These are phyloP conservation scores for Ettlia oleoabundans DNA, from an alignment of 139 green algal species.

Conservation along the genomic window DNA sequence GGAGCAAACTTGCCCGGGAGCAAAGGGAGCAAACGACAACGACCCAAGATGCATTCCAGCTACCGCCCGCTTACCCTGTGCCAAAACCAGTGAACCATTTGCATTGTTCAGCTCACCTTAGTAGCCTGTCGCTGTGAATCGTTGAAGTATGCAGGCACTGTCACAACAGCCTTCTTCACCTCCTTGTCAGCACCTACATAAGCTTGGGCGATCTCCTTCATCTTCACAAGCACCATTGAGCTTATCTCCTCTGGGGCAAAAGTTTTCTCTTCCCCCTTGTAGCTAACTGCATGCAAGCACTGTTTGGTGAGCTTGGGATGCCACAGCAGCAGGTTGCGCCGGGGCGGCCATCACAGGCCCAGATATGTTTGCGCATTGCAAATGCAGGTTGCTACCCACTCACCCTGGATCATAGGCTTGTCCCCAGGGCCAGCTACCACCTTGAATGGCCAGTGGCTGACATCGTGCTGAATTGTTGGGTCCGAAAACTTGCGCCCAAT, in stretches of 20 bases:
- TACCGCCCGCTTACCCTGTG: too few species aligned
- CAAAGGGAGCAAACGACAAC: too few species aligned
- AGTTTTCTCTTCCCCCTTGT: conserved; percentile 94
- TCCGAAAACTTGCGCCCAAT: conserved; percentile 94
- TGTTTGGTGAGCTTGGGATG: too few species aligned
- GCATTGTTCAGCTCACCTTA: conserved; percentile 45
- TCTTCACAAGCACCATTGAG: conserved; percentile 98
- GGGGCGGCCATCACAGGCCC: too few species aligned
- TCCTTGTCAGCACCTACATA: conserved; percentile 77
- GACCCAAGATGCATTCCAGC: too few species aligned
- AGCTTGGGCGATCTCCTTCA: conserved; percentile 94
- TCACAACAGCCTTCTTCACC: conserved; percentile 96
- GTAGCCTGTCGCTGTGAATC: conserved; percentile 97
- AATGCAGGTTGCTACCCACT: not conserved
- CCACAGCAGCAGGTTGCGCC: too few species aligned
- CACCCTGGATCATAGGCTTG: conserved; percentile 88
- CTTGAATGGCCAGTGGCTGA: conserved; percentile 93
- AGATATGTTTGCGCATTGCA: too few species aligned
- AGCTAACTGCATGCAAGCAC: conserved; percentile 84
- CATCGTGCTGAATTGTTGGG: conserved; percentile 84
- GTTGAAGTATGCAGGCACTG: conserved; percentile 99
- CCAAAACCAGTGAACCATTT: too few species aligned
- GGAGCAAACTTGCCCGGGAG: too few species aligned
- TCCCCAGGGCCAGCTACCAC: conserved; percentile 74
- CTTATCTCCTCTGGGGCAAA: conserved; percentile 97